Evolutionary conservation across 148 eudicot species (phyloP).

Genomic region (Rhododendron simsii): DNA sequence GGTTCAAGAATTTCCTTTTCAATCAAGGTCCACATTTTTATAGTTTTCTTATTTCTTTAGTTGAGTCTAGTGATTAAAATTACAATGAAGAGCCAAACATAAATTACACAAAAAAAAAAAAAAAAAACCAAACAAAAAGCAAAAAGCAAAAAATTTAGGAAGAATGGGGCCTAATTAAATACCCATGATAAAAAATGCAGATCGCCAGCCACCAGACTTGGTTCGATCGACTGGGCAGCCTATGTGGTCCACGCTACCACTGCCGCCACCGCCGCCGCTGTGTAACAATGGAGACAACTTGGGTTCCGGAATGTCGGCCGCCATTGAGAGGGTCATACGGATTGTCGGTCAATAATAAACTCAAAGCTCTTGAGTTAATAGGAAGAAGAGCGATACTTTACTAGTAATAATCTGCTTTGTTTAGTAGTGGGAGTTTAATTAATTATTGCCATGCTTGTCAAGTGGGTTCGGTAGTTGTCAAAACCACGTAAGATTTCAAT

Average conservation of each 20-base stretch:
- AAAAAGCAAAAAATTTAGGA: background rate
- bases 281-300: constrained; percentile 10
- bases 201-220: constrained; percentile 46
- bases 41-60: no score
- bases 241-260: constrained; percentile 33
- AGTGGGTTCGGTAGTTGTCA: background rate
- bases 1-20: background rate
- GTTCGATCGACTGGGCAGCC: constrained; percentile 33
- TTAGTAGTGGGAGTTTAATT: background rate
- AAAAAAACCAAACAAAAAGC: no score
- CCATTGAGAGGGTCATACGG: background rate
- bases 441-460: background rate
- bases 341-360: background rate
- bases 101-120: no score
- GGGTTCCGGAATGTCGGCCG: background rate
- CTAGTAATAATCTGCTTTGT: background rate
- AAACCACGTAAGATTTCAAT: background rate
- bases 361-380: constrained; percentile 3
- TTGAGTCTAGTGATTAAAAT: no score
- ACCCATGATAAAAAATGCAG: constrained; percentile 42
- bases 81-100: background rate
- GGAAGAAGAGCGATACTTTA: background rate
- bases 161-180: background rate
- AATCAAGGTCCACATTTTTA: background rate
- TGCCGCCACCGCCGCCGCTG: constrained; percentile 5